Evolutionary conservation across 495 filamentous ascomycete genomes (phyloP).

Genomic region (Neurospora sp.): DNA sequence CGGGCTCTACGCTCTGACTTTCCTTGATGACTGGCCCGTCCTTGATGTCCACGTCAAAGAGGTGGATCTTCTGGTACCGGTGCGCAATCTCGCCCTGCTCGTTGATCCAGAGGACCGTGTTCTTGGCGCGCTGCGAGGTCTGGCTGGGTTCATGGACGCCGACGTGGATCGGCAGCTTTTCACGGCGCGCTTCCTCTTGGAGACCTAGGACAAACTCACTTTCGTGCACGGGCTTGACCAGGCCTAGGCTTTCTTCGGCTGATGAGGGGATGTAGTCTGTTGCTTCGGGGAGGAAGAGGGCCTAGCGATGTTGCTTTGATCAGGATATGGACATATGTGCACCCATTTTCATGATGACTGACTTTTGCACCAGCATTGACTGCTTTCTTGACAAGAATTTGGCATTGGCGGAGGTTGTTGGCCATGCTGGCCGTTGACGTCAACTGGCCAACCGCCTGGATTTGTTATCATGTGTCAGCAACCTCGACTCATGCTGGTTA

Average conservation of each 20-base stretch:
- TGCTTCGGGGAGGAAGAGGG: slow-evolving; percentile 87
- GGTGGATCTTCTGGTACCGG: slow-evolving; percentile 48
- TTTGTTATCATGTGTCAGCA: neutral
- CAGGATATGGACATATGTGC: neutral
- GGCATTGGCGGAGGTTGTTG: slow-evolving; percentile 70
- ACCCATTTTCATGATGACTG: neutral
- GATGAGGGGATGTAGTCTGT: slow-evolving; percentile 74
- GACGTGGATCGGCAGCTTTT: slow-evolving; percentile 66
- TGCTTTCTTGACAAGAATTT: slow-evolving; percentile 59
- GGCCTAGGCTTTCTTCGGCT: slow-evolving; percentile 52
- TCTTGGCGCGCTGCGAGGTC: slow-evolving; percentile 26
- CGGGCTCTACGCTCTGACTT: slow-evolving; percentile 19
- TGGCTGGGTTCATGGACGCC: slow-evolving; percentile 54
- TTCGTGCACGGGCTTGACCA: slow-evolving; percentile 44
- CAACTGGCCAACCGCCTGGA: slow-evolving; percentile 75
- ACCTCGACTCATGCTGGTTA: too few species aligned
- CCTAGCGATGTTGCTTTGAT: slow-evolving; percentile 30
- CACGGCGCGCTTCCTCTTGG: slow-evolving; percentile 49
- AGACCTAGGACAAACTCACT: slow-evolving; percentile 64
- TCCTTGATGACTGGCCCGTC: slow-evolving; percentile 19
- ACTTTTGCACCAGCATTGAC: slow-evolving; percentile 70
- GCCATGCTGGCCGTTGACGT: slow-evolving; percentile 72
- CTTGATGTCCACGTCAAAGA: slow-evolving; percentile 33
- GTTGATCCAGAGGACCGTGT: slow-evolving; percentile 38
- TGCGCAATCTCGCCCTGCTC: slow-evolving; percentile 27